Conservation (phyloP, 805 yeast genomes). For the Limtongozyma cylindracea region DNA sequence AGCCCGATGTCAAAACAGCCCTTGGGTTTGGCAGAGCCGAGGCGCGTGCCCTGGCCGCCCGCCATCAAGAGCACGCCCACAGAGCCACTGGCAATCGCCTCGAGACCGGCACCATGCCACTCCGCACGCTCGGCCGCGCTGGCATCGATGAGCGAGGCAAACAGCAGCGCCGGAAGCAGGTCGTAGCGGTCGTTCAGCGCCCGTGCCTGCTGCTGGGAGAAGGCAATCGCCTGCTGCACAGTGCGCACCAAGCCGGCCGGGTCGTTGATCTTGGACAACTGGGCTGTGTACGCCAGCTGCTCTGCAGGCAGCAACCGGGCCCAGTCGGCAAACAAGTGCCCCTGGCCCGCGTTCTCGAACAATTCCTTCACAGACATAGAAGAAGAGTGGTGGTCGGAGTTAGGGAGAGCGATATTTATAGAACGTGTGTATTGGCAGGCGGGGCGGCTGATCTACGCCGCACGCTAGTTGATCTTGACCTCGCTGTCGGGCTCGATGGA, state of each 20-base stretch:
- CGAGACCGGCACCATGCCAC: conserved; percentile 31
- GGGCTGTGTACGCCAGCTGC: conserved; percentile 11
- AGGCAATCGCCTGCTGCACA: conserved; percentile 19
- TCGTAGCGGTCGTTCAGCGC: conserved; percentile 7
- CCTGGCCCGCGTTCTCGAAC: conserved; percentile 22
- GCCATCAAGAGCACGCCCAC: conserved; percentile 90
- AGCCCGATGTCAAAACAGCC: conserved; percentile 81
- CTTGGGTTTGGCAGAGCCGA: conserved; percentile 78
- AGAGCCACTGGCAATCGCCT: conserved; percentile 40
- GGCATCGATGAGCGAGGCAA: conserved; percentile 23
- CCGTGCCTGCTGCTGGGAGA: conserved; percentile 6
- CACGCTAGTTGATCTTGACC: conserved; percentile 17
- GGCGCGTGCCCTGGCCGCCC: conserved; percentile 95
- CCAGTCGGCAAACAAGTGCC: conserved; percentile 23
- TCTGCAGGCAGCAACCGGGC: conserved; percentile 10
- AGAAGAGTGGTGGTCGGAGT: too few species aligned
- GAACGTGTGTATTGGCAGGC: too few species aligned
- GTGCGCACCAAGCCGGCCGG: conserved; percentile 14
- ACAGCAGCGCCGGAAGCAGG: conserved; percentile 18
- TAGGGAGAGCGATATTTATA: too few species aligned
- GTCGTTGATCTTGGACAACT: conserved; percentile 14
- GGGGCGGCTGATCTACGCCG: too few species aligned
- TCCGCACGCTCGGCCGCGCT: conserved; percentile 4
- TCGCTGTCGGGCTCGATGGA: conserved; percentile 44
- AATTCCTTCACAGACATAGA: too few species aligned